Percentiles rank a stretch among this genome's conserved stretches.
These are phyloP conservation scores for Selaginella tamariscina DNA, from an alignment of 75 land plant genomes.

Conservation along the genomic window DNA sequence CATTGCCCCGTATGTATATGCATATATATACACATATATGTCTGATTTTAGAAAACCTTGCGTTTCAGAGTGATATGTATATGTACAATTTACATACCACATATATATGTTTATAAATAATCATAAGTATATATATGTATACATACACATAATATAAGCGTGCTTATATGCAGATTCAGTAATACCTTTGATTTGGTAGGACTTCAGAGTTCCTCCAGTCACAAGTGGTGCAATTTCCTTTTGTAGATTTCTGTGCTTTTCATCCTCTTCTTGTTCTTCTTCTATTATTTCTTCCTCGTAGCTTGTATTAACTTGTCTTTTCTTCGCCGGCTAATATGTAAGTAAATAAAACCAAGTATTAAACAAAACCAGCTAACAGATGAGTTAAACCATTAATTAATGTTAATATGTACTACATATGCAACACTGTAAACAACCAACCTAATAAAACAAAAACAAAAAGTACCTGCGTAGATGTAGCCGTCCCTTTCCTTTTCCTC, in stretches of 20 bases:
- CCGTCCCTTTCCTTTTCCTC: not conserved
- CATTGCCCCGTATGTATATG: no score
- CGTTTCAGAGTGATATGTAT: no score
- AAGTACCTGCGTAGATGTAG: not conserved
- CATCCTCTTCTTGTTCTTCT: conserved; percentile 55
- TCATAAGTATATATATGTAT: no score
- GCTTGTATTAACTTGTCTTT: not conserved
- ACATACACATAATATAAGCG: no score
- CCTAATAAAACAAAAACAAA: not conserved
- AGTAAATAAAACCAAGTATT: not conserved
- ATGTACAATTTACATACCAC: no score
- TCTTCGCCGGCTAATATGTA: not conserved
- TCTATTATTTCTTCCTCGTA: conserved; percentile 17
- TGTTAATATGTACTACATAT: not conserved
- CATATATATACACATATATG: no score
- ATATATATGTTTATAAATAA: no score
- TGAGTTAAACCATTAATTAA: not conserved
- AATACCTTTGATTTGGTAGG: conserved; percentile 86
- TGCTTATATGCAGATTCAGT: no score
- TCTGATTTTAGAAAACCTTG: no score
- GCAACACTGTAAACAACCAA: not conserved
- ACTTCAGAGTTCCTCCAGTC: conserved; percentile 80
- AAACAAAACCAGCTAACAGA: not conserved
- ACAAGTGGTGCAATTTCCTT: conserved; percentile 64
- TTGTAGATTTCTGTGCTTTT: conserved; percentile 59